Conservation (phyloP, 345 rosid genomes). For the Euphorbia lathyris region DNA sequence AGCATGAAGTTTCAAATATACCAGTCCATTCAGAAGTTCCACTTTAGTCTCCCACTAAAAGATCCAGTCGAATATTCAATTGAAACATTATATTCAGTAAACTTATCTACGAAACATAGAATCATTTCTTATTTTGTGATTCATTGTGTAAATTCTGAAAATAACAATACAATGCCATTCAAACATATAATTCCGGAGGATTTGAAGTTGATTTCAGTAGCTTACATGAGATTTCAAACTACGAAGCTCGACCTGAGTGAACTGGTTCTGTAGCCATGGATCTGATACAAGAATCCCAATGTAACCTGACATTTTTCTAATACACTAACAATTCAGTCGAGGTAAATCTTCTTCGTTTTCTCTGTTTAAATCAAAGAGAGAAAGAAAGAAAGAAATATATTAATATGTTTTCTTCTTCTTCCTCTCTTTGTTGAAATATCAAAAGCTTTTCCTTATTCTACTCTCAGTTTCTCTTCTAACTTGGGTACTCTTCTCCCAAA, state of each 20-base stretch:
- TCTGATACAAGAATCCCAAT: slow-evolving; percentile 91
- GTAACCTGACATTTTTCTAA: slow-evolving; percentile 73
- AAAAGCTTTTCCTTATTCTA: too few species aligned
- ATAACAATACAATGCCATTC: not conserved
- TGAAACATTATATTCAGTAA: not conserved
- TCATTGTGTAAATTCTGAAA: too few species aligned
- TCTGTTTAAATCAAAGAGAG: not conserved
- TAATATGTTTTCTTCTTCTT: not conserved
- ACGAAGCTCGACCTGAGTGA: slow-evolving; percentile 98
- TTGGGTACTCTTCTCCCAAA: not conserved
- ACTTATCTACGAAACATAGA: not conserved
- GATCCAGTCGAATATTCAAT: not conserved
- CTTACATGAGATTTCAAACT: slow-evolving; percentile 88
- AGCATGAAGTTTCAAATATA: slow-evolving; percentile 77
- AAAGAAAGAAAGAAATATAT: not conserved
- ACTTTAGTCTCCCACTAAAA: slow-evolving; percentile 3
- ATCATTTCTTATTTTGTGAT: too few species aligned
- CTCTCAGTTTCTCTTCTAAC: not conserved
- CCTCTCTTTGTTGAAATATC: not conserved
- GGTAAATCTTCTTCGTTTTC: not conserved
- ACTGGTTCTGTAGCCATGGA: slow-evolving; percentile 97
- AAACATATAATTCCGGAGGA: slow-evolving; percentile 10
- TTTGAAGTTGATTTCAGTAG: slow-evolving; percentile 80
- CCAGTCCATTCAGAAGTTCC: slow-evolving; percentile 32
- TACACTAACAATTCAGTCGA: too few species aligned